Evolutionary conservation across 139 green algal species (phyloP).

Genomic region (Medakamo hakoo): DNA sequence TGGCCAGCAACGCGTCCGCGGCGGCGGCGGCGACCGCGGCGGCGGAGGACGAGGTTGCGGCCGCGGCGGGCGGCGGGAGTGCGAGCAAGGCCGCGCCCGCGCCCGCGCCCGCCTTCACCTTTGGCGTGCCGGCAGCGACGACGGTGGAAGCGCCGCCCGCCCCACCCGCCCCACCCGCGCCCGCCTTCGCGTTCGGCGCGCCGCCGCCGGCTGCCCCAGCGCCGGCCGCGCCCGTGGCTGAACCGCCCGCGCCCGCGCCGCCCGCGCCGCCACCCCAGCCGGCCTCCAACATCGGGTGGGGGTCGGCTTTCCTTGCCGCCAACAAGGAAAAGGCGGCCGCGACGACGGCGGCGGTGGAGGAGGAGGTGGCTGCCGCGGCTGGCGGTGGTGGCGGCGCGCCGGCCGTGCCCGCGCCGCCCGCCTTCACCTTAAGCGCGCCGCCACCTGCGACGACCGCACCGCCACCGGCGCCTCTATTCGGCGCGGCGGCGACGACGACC

Average conservation of each 20-base stretch:
- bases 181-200: slow-evolving; percentile 2
- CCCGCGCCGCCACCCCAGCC: too few relatives aligned
- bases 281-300: neutral
- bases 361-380: neutral
- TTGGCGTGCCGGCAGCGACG: slow-evolving; percentile 1
- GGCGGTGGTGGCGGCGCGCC: too few relatives aligned
- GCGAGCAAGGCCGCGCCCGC: neutral
- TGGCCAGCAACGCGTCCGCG: slow-evolving; percentile 7
- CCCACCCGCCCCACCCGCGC: neutral
- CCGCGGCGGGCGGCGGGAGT: neutral
- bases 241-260: neutral
- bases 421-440: slow-evolving; percentile 1
- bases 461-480: neutral
- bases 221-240: neutral
- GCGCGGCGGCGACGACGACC: neutral
- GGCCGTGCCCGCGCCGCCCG: neutral
- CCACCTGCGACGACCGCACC: neutral
- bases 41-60: slow-evolving; percentile 2
- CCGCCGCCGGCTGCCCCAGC: neutral
- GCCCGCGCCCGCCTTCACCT: neutral
- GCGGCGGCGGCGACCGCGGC: neutral
- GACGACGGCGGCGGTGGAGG: neutral
- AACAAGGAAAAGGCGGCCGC: neutral
- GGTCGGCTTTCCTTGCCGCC: neutral
- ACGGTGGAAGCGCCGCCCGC: neutral